Conservation (phyloP, 2,329 filamentous ascomycete species). For the Parastagonospora avenae region DNA sequence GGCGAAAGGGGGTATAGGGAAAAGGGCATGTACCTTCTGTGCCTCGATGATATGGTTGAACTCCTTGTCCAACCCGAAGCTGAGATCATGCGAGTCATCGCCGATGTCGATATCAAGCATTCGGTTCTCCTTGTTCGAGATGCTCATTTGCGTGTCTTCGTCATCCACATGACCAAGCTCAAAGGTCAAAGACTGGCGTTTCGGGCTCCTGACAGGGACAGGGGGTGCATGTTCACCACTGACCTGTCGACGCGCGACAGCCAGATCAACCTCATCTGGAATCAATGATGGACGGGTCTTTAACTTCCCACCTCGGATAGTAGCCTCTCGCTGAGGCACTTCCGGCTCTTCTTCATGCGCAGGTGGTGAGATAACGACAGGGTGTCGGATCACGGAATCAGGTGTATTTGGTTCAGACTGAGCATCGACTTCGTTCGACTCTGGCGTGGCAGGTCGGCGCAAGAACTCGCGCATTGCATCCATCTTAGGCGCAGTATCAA, state of each 20-base stretch:
- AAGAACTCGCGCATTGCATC: conserved; percentile 47
- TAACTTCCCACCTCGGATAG: conserved; percentile 86
- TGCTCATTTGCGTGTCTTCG: conserved; percentile 34
- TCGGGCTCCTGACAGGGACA: conserved; percentile 45
- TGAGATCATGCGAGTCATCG: conserved; percentile 71
- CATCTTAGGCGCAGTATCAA: conserved; percentile 44
- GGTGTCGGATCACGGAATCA: conserved; percentile 87
- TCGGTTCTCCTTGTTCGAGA: conserved; percentile 39
- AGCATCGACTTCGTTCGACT: conserved; percentile 37
- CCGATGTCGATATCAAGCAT: conserved; percentile 82
- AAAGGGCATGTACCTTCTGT: conserved; percentile 81
- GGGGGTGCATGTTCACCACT: conserved; percentile 70
- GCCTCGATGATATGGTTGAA: conserved; percentile 94
- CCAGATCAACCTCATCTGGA: conserved; percentile 84
- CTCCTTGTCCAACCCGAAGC: conserved; percentile 85
- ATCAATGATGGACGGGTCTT: conserved; percentile 90
- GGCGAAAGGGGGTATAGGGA: conserved; percentile 43
- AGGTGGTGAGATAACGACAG: conserved; percentile 52
- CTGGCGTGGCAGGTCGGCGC: conserved; percentile 59
- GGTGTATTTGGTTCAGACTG: conserved; percentile 74
- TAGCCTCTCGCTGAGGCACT: conserved; percentile 82
- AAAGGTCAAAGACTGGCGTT: conserved; percentile 43
- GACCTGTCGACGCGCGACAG: conserved; percentile 81
- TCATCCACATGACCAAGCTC: conserved; percentile 43
- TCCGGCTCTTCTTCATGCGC: conserved; percentile 60